phyloP scores from a whole-genome alignment of 768 basidiomycete species.

The Suillus paluster region DNA sequence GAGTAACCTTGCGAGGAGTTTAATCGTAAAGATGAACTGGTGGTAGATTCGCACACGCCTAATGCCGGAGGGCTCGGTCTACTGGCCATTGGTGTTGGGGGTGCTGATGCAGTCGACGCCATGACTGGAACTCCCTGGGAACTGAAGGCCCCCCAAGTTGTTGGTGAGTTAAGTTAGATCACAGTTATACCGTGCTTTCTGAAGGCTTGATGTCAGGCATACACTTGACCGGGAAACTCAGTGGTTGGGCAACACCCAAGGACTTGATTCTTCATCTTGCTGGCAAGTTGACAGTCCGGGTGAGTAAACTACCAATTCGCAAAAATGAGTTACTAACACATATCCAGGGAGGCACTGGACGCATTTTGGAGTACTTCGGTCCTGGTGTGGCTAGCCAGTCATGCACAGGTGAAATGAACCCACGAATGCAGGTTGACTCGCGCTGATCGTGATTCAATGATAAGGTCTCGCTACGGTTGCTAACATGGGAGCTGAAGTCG shows the following conservation, averaged over 20 bases:
- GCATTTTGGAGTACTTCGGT: conserved; percentile 96
- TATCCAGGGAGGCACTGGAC: conserved; percentile 88
- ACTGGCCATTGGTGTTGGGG: conserved; percentile 98
- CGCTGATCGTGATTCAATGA: conserved; percentile 3
- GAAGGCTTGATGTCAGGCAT: conserved; percentile 56
- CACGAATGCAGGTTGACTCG: background rate
- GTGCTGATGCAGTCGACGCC: conserved; percentile 97
- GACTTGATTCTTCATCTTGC: conserved; percentile 95
- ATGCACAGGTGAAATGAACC: conserved; percentile 71
- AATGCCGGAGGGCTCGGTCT: conserved; percentile 97
- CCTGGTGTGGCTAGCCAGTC: conserved; percentile 88
- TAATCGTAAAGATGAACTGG: conserved; percentile 5
- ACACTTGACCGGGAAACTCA: conserved; percentile 84
- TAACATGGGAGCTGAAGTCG: conserved; percentile 99
- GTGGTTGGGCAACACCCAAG: conserved; percentile 94
- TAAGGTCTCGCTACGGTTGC: conserved; percentile 92
- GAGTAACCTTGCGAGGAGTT: conserved; percentile 15
- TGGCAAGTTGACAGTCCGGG: conserved; percentile 91
- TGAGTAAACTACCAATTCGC: conserved; percentile 41
- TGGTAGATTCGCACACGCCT: conserved; percentile 91
- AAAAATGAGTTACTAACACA: conserved; percentile 7
- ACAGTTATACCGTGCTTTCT: background rate
- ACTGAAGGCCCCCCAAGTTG: conserved; percentile 85
- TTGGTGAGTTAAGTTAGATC: conserved; percentile 53
- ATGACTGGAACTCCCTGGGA: conserved; percentile 99